Conservation (phyloP, 2,329 filamentous ascomycete genomes). For the Colletotrichum sidae region DNA sequence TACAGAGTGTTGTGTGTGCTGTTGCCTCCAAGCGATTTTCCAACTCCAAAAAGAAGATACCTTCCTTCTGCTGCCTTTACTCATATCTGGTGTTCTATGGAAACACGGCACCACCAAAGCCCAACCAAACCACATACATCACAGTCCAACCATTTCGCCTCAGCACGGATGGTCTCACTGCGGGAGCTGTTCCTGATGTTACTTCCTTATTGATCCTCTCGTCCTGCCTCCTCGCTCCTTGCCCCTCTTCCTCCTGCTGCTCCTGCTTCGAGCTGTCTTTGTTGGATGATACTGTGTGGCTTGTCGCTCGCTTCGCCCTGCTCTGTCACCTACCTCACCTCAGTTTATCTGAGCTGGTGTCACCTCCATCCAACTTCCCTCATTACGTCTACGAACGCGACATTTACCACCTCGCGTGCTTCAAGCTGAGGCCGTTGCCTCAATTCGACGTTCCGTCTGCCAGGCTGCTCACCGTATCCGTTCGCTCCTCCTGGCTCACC, state of each 20-base stretch:
- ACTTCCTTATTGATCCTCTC: neutral
- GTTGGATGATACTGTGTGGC: neutral
- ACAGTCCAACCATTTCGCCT: neutral
- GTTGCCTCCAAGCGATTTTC: no score
- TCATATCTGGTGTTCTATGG: no score
- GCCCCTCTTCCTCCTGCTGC: neutral
- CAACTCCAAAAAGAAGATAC: neutral
- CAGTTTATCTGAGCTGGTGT: neutral
- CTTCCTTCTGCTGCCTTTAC: neutral
- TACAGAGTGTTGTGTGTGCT: neutral
- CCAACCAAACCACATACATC: neutral
- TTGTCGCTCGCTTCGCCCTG: constrained; percentile 3
- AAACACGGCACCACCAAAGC: neutral
- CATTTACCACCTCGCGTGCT: no score
- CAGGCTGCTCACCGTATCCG: neutral
- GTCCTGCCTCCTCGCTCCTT: neutral
- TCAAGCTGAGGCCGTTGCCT: no score
- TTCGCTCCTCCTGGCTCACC: neutral
- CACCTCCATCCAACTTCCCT: constrained; percentile 4
- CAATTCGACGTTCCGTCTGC: no score
- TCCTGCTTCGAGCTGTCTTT: neutral
- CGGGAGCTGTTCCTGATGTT: neutral
- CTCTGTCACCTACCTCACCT: neutral
- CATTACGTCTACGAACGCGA: neutral
- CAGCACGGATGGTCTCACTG: neutral